A percentile compares a stretch with the other conserved stretches of the same genome.
These are phyloP conservation scores for Penicillium roqueforti DNA, from an alignment of 495 filamentous ascomycete species.

Conservation along the genomic window DNA sequence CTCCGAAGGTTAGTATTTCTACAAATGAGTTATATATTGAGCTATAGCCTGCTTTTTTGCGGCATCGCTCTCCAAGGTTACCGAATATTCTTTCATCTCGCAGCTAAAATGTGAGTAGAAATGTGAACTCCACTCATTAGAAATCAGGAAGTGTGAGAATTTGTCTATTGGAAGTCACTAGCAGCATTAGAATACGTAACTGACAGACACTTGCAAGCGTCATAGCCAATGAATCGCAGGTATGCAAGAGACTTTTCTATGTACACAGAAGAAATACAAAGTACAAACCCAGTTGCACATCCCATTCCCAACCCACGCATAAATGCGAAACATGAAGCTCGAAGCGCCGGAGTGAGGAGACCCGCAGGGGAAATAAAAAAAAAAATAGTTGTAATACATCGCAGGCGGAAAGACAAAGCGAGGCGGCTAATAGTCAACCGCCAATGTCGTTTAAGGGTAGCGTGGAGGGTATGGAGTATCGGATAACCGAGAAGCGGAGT, in stretches of 20 bases:
- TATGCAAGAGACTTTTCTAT: slow-evolving; percentile 45
- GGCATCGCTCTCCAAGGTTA: background rate
- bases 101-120: background rate
- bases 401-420: slow-evolving; percentile 28
- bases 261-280: slow-evolving; percentile 40
- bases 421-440: slow-evolving; percentile 24
- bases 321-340: slow-evolving; percentile 46
- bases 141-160: slow-evolving; percentile 9
- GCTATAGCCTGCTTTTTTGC: too few relatives aligned
- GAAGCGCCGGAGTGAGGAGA: slow-evolving; percentile 50
- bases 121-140: background rate
- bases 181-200: slow-evolving; percentile 35
- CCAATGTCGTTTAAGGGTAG: slow-evolving; percentile 30
- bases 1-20: too few relatives aligned
- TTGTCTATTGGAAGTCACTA: slow-evolving; percentile 31
- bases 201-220: slow-evolving; percentile 24
- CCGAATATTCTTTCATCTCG: background rate
- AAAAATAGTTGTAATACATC: slow-evolving; percentile 44
- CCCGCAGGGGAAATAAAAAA: slow-evolving; percentile 25
- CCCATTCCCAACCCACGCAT: slow-evolving; percentile 43
- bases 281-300: slow-evolving; percentile 46
- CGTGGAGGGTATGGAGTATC: slow-evolving; percentile 30
- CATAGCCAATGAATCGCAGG: slow-evolving; percentile 33
- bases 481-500: slow-evolving; percentile 17
- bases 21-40: too few relatives aligned